A percentile compares a stretch with the other conserved stretches of the same genome.
These are phyloP conservation scores for Sanguinoderma infundibulare DNA, from an alignment of 1,284 basidiomycete genomes.

Conservation along the genomic window DNA sequence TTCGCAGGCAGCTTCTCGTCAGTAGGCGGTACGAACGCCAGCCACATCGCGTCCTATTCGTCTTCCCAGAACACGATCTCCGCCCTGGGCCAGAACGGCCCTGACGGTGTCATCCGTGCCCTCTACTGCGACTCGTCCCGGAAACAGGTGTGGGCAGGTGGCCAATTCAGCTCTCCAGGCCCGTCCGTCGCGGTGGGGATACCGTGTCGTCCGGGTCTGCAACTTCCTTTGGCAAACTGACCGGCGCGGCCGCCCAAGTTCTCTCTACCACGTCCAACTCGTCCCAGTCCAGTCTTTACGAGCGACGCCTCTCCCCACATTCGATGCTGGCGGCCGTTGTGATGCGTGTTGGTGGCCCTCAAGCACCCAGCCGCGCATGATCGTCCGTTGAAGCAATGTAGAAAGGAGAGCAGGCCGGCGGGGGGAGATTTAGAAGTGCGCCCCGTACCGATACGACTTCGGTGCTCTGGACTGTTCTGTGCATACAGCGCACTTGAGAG, in stretches of 20 bases:
- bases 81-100: conserved; percentile 60
- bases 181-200: conserved; percentile 81
- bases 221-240: conserved; percentile 85
- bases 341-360: no score
- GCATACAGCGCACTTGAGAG: no score
- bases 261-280: conserved; percentile 77
- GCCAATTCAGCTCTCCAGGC: conserved; percentile 74
- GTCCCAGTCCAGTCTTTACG: conserved; percentile 75
- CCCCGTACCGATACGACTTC: no score
- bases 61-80: conserved; percentile 62
- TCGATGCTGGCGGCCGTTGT: no score
- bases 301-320: conserved; percentile 92
- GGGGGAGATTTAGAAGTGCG: no score
- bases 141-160: conserved; percentile 85
- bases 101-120: conserved; percentile 75
- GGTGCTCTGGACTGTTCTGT: no score
- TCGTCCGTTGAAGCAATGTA: no score
- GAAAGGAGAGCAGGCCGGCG: no score
- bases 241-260: conserved; percentile 73
- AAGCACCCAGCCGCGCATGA: no score
- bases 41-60: conserved; percentile 78
- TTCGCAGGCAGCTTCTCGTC: conserved; percentile 80
- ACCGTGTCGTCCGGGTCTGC: conserved; percentile 70
- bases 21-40: conserved; percentile 57
- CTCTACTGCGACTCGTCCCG: conserved; percentile 83